Evolutionary conservation across 805 yeast genomes (phyloP).

Genomic region (Brettanomyces naardenensis): DNA sequence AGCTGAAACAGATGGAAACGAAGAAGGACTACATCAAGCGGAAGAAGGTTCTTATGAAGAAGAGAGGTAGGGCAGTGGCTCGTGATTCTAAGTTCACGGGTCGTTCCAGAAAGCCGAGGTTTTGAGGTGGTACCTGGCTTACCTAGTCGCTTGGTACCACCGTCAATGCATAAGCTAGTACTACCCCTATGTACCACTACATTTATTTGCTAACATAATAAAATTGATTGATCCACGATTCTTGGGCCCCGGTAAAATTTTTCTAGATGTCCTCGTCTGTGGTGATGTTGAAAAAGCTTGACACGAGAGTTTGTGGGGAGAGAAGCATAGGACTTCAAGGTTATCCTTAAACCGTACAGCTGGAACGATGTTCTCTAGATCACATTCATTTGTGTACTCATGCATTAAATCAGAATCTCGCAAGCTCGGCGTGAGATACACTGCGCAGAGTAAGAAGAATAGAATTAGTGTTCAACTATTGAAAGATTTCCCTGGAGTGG

Average conservation of each 20-base stretch:
- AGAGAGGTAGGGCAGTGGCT: conserved; percentile 86
- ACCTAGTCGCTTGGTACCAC: no score
- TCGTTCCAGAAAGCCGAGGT: conserved; percentile 64
- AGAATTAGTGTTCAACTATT: conserved; percentile 70
- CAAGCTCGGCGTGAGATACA: conserved; percentile 30
- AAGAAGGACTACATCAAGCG: conserved; percentile 76
- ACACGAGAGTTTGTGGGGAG: no score
- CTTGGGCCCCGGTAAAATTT: no score
- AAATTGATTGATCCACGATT: no score
- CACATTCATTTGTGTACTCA: conserved; percentile 7
- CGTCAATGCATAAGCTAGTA: no score
- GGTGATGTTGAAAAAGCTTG: no score
- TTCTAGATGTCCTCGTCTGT: no score
- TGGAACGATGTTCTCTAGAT: conserved; percentile 19
- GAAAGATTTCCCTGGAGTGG: conserved; percentile 55
- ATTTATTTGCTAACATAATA: no score
- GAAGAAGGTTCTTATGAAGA: conserved; percentile 89
- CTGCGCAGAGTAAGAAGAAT: conserved; percentile 43
- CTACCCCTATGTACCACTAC: no score
- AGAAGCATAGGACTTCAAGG: no score
- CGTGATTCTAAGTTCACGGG: conserved; percentile 88
- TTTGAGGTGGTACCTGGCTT: no score
- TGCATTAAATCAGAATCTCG: conserved; percentile 11
- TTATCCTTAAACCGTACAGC: no score
- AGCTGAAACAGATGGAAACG: conserved; percentile 54